Evolutionary conservation across 176 grass and related monocot genomes (phyloP).

Genomic region (Leersia perrieri): DNA sequence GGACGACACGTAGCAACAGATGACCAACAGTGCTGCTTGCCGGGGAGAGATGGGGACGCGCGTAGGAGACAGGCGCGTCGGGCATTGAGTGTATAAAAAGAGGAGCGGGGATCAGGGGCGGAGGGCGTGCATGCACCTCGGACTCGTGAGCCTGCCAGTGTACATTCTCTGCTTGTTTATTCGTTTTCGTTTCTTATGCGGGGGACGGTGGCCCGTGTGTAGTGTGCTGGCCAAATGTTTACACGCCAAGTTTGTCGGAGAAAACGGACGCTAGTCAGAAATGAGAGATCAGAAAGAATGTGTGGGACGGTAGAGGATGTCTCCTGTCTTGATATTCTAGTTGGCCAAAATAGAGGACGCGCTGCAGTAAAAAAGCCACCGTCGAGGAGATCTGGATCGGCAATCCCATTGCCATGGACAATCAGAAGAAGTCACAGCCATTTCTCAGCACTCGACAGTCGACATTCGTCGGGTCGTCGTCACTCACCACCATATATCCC

Average conservation of each 20-base stretch:
- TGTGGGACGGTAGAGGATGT: too few relatives aligned
- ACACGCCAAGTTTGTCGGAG: background rate
- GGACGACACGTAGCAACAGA: constrained; percentile 27
- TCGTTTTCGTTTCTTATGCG: background rate
- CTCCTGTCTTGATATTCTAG: too few relatives aligned
- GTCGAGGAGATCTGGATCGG: too few relatives aligned
- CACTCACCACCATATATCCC: too few relatives aligned
- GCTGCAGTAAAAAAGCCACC: too few relatives aligned
- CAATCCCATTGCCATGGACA: too few relatives aligned
- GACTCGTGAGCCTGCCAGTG: constrained; percentile 28
- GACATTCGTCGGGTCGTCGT: too few relatives aligned
- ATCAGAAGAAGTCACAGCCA: too few relatives aligned
- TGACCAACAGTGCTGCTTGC: background rate
- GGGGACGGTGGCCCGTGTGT: background rate
- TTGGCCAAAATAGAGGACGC: too few relatives aligned
- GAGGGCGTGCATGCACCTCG: constrained; percentile 6
- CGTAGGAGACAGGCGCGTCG: constrained; percentile 33
- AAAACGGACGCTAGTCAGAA: background rate
- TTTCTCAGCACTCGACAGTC: too few relatives aligned
- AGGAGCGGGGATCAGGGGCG: background rate
- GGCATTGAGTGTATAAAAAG: background rate
- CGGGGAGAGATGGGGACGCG: background rate
- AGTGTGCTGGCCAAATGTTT: too few relatives aligned
- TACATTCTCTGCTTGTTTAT: constrained; percentile 34
- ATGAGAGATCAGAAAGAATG: background rate